Base-by-base conservation (phyloP, 2,329 filamentous ascomycete species). In the Moelleriella libera region DNA sequence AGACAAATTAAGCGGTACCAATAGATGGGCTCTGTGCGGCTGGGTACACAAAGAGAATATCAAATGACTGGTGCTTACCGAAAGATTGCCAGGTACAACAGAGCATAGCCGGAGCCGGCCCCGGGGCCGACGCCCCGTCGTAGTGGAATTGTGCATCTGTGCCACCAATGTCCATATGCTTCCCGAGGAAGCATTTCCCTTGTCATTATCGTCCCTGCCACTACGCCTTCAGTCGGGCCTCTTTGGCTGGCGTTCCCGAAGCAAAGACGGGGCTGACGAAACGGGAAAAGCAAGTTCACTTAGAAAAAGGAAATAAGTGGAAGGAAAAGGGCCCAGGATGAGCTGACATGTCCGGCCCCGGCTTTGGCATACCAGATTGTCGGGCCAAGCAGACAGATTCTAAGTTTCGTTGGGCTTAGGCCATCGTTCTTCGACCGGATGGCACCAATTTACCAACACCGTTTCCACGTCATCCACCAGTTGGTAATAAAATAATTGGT, bases 291-390 rank as follows among this genome's bases (percentile, higher is more conserved):
- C 21, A 37, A 37, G 12, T 5, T 37, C 12, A 37, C 12, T 8
- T 8, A 42, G 21, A 42, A 42, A 14, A 12, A 42, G 40, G 9
- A 42, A 42, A 3, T 4, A 42, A 42, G 14, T 7, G 14, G 14
- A 80, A 77, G 58, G 74, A 79, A 56, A 68, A 68, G 52, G 68
- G 71, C 63, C 58, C 63, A 57, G 62, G 52, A 47, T 37, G 34
- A 37, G 34, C 34, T 37, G 34, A 37, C 12, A 2, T 9, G 34
- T 12, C 34, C 34, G 34, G 12, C 12, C 34, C 34, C 8, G 34
- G 8, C 34, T 12, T 37, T 12, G 34, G 4, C 34, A 37, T 8
- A 37, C 34, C 34, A 37, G 34, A 9, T 37, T 37, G 34, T 37
- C 34, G 34, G 34, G 34, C 34, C 21, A 21, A 21, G 21, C 21